These are phyloP conservation scores for Camellia oleifera DNA, from an alignment of 179 eudicot species.

Conservation along the genomic window DNA sequence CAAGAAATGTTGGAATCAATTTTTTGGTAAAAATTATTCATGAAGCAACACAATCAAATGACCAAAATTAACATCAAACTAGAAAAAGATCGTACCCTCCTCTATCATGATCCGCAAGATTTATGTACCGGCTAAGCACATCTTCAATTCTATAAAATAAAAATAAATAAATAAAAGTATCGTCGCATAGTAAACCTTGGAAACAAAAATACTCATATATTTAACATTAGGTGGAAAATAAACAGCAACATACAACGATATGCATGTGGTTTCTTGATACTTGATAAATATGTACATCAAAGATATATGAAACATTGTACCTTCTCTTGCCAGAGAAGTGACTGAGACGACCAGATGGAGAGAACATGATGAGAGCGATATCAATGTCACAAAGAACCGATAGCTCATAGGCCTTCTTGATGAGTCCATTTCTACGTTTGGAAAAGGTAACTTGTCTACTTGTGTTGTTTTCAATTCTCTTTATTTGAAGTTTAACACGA, in stretches of 20 bases:
- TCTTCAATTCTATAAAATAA: constrained; percentile 56
- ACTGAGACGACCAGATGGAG: constrained; percentile 70
- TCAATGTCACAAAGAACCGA: constrained; percentile 78
- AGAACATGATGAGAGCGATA: constrained; percentile 75
- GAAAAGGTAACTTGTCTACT: constrained; percentile 84
- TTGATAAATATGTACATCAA: neutral
- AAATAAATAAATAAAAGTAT: neutral
- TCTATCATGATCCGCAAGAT: constrained; percentile 62
- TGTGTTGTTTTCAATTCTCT: constrained; percentile 65
- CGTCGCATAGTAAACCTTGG: neutral
- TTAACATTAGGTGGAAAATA: neutral
- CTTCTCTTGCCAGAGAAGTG: constrained; percentile 75
- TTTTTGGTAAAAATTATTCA: neutral
- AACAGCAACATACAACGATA: neutral
- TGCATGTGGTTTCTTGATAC: neutral
- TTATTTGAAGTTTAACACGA: constrained; percentile 69
- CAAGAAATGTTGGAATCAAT: neutral
- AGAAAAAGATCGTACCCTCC: constrained; percentile 39
- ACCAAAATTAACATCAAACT: neutral
- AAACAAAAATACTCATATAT: neutral
- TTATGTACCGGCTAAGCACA: constrained; percentile 57
- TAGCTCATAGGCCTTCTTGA: constrained; percentile 81
- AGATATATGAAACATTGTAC: constrained; percentile 16
- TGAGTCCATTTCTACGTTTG: constrained; percentile 79
- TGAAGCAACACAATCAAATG: neutral